These are phyloP conservation scores for Pisolithus marmoratus DNA, from an alignment of 768 basidiomycete species.

Conservation along the genomic window DNA sequence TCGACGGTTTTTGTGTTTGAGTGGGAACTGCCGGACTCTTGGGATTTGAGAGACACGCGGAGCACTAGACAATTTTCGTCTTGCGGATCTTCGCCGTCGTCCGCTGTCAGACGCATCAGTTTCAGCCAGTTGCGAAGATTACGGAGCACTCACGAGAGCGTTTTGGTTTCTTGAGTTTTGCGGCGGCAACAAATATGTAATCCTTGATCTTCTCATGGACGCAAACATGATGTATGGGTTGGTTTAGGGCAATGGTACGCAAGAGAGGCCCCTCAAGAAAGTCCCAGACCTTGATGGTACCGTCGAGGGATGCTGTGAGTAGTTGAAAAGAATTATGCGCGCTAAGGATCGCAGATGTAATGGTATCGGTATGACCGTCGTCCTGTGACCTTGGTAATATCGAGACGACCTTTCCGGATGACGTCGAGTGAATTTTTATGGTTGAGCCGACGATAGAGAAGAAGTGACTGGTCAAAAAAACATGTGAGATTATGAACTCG, in stretches of 20 bases:
- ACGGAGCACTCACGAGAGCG: constrained; percentile 11
- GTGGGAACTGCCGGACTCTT: constrained; percentile 33
- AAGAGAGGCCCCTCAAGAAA: constrained; percentile 80
- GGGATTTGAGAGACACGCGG: constrained; percentile 52
- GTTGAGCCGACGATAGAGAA: constrained; percentile 78
- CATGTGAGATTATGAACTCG: constrained; percentile 9
- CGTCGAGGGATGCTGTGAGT: constrained; percentile 79
- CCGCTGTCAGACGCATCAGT: constrained; percentile 5
- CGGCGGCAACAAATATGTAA: constrained; percentile 62
- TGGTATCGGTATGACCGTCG: constrained; percentile 38
- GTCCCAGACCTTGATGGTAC: constrained; percentile 89
- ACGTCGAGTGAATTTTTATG: constrained; percentile 80
- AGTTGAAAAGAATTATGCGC: constrained; percentile 88
- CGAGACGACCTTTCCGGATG: constrained; percentile 75
- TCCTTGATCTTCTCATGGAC: constrained; percentile 66
- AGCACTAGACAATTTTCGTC: constrained; percentile 48
- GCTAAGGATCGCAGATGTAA: constrained; percentile 73
- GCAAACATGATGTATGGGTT: constrained; percentile 67
- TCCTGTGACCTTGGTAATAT: constrained; percentile 58
- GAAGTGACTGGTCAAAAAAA: constrained; percentile 60
- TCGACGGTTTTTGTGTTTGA: constrained; percentile 40
- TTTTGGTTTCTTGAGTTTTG: constrained; percentile 41
- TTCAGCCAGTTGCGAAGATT: background rate
- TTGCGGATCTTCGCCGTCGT: constrained; percentile 11
- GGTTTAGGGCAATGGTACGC: constrained; percentile 62